phyloP scores from a whole-genome alignment of 2,329 filamentous ascomycete genomes.

The Fusarium stilboides region DNA sequence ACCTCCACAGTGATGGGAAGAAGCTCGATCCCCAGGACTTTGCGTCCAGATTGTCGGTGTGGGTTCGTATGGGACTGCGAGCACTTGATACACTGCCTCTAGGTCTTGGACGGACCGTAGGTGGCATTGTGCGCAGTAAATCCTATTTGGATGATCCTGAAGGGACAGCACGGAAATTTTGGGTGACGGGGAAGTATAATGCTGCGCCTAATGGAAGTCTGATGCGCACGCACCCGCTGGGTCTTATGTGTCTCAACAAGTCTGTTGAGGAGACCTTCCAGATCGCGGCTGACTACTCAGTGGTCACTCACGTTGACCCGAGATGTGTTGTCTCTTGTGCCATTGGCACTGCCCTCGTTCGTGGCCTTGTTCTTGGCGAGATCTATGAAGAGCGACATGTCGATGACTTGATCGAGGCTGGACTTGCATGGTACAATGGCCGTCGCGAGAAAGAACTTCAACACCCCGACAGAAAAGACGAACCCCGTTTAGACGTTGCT shows the following conservation, averaged over 20 bases:
- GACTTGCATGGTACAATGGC: conserved; percentile 57
- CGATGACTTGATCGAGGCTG: conserved; percentile 58
- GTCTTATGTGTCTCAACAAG: conserved; percentile 61
- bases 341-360: conserved; percentile 62
- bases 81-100: conserved; percentile 63
- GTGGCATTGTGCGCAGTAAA: conserved; percentile 58
- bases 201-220: conserved; percentile 67
- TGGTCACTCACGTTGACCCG: conserved; percentile 66
- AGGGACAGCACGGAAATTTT: conserved; percentile 57
- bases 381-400: conserved; percentile 58
- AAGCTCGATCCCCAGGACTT: conserved; percentile 58
- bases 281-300: conserved; percentile 59
- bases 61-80: conserved; percentile 64
- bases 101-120: conserved; percentile 64
- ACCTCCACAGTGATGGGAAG: conserved; percentile 60
- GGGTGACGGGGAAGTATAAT: conserved; percentile 57
- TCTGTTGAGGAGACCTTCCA: conserved; percentile 61
- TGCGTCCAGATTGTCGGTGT: conserved; percentile 62
- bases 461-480: conserved; percentile 48
- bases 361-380: conserved; percentile 63
- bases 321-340: conserved; percentile 66
- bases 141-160: conserved; percentile 59
- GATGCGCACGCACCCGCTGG: conserved; percentile 68
- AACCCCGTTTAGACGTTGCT: conserved; percentile 55
- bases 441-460: conserved; percentile 42